phyloP scores from a whole-genome alignment of 2,329 filamentous ascomycete genomes.

The Scedosporium boydii region DNA sequence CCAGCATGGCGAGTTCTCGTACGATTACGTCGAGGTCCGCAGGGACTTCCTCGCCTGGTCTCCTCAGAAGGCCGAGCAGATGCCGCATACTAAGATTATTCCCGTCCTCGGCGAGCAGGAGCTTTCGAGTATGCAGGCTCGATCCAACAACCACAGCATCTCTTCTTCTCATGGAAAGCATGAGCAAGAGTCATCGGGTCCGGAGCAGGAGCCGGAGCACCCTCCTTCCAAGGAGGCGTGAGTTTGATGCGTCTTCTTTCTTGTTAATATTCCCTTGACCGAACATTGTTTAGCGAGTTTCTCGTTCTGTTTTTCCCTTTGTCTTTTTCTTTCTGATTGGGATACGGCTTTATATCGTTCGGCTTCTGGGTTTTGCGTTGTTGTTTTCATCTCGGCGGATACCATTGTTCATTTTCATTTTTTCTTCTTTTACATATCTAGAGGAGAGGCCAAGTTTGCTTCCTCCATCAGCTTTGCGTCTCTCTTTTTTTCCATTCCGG shows the following conservation, averaged over 20 bases:
- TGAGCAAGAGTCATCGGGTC: neutral
- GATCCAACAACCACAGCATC: constrained; percentile 7
- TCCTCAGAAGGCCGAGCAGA: constrained; percentile 29
- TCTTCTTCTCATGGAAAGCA: constrained; percentile 1
- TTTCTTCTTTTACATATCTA: neutral
- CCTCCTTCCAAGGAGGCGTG: neutral
- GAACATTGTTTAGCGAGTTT: neutral
- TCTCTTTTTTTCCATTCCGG: neutral
- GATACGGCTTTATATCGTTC: neutral
- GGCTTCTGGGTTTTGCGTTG: neutral
- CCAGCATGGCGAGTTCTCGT: constrained; percentile 82
- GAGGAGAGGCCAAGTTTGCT: neutral
- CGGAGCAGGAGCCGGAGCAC: neutral
- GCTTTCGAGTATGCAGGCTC: constrained; percentile 37
- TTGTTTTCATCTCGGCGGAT: neutral
- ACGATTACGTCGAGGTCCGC: constrained; percentile 83
- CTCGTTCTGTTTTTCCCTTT: neutral
- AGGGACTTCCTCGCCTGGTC: constrained; percentile 85
- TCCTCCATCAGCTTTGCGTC: neutral
- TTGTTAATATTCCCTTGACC: neutral
- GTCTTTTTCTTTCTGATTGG: neutral
- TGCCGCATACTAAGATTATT: constrained; percentile 44
- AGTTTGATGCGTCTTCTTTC: neutral
- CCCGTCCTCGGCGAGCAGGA: constrained; percentile 66
- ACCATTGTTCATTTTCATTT: neutral